Base-by-base conservation (phyloP, 2,329 filamentous ascomycete species). In the Setomelanomma holmii region DNA sequence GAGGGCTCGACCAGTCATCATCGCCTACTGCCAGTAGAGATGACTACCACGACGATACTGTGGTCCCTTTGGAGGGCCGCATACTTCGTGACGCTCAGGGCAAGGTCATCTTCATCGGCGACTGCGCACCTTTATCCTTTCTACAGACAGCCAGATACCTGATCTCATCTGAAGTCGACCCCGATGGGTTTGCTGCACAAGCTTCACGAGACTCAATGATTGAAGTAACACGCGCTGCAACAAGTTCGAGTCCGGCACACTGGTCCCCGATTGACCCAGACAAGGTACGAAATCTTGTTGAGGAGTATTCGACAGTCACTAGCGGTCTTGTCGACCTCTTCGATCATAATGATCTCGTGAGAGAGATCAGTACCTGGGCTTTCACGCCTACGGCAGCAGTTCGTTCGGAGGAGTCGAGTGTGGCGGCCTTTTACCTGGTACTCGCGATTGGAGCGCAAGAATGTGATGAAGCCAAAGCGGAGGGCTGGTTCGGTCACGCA, bases 41-140 rank as follows among this genome's bases (percentile, higher is more conserved):
- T 66, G 54, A 75, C 62, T 40, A 76, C 69, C 64, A 76, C 58
- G 61, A 76, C 64, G 63, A 76, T 53, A 76, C 77, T 2, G 75
- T 63, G 0, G 76, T 79, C 5, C 77, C 77, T 8, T 66, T 77
- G 11, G 74, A 78, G 56, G 76, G 76, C 8, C 71, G 80, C 8
- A 75, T 83, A 21, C 71, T 83, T 8, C 79, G 79, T 20, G 80
- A 82, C 56, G 79, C 79, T 0, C 78, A 82, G 54, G 80, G 80
- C 5, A 82, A 82, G 49, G 77, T 81, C 43, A 82, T 83, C 61
- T 83, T 82, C 56, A 79, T 83, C 22, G 81, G 81, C 12, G 81
- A 83, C 52, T 82, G 79, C 33, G 80, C 80, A 27, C 81, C 80
- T 41, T 67, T 83, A 40, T 82, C 80, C 0, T 82, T 82, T 46